Conservation (phyloP, 78 protist genomes). For the Blattamonas nauphoetae region DNA sequence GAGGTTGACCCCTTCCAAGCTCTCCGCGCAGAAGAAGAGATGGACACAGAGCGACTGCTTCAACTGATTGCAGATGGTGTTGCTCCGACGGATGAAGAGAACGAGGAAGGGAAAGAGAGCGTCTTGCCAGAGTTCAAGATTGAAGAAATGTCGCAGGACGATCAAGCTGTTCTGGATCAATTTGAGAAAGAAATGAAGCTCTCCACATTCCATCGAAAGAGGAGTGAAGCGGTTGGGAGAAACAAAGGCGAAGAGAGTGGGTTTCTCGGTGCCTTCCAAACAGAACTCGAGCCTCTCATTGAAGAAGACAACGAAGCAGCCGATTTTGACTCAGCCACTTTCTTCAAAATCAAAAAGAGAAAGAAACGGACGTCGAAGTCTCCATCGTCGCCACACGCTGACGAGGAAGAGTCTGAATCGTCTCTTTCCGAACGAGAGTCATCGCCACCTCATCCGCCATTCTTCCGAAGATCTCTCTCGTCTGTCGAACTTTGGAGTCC, state of each 20-base stretch:
- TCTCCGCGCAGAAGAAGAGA: not conserved
- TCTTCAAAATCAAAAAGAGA: too few relatives aligned
- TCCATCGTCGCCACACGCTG: too few relatives aligned
- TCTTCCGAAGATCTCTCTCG: not conserved
- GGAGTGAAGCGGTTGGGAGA: not conserved
- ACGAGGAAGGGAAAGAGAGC: not conserved
- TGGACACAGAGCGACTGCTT: not conserved
- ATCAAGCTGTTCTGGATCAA: not conserved
- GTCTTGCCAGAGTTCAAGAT: not conserved
- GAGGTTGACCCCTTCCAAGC: too few relatives aligned
- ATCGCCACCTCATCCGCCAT: not conserved
- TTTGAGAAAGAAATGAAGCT: not conserved
- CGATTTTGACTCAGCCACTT: not conserved
- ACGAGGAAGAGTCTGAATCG: too few relatives aligned
- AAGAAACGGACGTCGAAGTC: too few relatives aligned
- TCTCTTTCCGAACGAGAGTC: too few relatives aligned
- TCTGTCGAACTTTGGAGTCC: not conserved
- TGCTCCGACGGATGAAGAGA: not conserved
- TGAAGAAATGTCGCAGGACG: not conserved
- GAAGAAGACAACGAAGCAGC: not conserved
- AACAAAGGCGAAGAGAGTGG: too few relatives aligned
- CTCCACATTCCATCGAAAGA: not conserved
- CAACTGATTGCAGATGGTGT: not conserved
- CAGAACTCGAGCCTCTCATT: not conserved
- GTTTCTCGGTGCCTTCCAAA: too few relatives aligned